Evolutionary conservation across 2,329 filamentous ascomycete species (phyloP).

Genomic region (Aureobasidium mangrovei): DNA sequence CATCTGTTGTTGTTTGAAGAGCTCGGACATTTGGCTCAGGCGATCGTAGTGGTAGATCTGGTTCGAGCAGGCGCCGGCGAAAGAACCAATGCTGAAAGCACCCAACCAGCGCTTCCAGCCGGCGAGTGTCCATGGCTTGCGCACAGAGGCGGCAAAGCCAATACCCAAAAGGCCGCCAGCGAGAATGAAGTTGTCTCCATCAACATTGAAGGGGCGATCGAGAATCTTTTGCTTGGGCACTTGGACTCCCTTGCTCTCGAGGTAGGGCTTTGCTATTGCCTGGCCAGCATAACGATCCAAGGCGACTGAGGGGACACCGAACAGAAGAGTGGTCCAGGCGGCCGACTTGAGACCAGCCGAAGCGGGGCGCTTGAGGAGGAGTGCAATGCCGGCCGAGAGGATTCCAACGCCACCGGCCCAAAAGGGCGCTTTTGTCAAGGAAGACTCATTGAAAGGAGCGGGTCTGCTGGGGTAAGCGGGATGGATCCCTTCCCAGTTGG

Average conservation of each 20-base stretch:
- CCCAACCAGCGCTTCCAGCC: slow-evolving; percentile 15
- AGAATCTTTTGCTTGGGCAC: slow-evolving; percentile 12
- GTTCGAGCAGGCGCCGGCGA: slow-evolving; percentile 4
- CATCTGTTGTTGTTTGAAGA: neutral
- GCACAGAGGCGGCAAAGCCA: slow-evolving; percentile 1
- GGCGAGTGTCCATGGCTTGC: slow-evolving; percentile 3
- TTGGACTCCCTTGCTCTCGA: slow-evolving; percentile 14
- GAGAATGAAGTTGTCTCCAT: slow-evolving; percentile 15
- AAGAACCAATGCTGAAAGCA: slow-evolving; percentile 9
- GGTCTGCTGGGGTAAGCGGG: slow-evolving; percentile 12
- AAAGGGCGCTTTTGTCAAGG: slow-evolving; percentile 5
- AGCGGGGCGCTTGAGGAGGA: slow-evolving; percentile 9
- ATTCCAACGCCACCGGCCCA: slow-evolving; percentile 11
- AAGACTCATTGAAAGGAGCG: slow-evolving; percentile 2
- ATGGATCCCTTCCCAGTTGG: slow-evolving; percentile 15
- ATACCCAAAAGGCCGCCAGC: slow-evolving; percentile 9
- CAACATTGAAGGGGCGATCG: slow-evolving; percentile 12
- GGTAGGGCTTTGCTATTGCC: slow-evolving; percentile 11
- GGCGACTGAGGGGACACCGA: neutral
- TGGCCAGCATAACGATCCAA: neutral
- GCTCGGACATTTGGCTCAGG: neutral
- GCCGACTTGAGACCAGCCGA: slow-evolving; percentile 8
- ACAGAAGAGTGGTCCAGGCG: slow-evolving; percentile 2
- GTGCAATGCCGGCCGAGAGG: neutral
- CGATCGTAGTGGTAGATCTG: neutral